Evolutionary conservation across 352 stramenopile genomes (phyloP).

Genomic region (Hyaloperonospora brassicae): DNA sequence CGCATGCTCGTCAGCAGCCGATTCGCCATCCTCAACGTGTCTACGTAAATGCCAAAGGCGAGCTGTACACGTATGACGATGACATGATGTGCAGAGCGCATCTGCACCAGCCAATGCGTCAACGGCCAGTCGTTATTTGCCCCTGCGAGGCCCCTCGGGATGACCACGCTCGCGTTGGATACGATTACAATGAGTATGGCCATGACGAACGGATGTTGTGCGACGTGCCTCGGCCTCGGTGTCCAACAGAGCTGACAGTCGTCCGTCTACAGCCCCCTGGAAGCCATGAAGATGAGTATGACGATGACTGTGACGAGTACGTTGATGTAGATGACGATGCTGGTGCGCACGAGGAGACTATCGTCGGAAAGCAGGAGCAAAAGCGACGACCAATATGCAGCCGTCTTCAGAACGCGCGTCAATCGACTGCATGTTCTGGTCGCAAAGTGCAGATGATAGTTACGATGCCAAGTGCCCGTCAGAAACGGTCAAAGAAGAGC

Average conservation of each 20-base stretch:
- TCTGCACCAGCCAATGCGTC: slow-evolving; percentile 7
- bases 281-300: slow-evolving; percentile 8
- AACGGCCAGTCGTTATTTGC: slow-evolving; percentile 7
- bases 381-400: slow-evolving; percentile 12
- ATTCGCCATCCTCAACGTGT: slow-evolving; percentile 7
- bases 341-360: slow-evolving; percentile 8
- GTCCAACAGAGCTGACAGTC: slow-evolving; percentile 6
- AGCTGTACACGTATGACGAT: slow-evolving; percentile 14
- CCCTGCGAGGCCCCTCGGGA: slow-evolving; percentile 16
- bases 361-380: slow-evolving; percentile 13
- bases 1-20: slow-evolving; percentile 11
- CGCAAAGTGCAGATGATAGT: slow-evolving; percentile 29
- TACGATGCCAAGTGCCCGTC: slow-evolving; percentile 4
- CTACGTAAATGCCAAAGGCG: slow-evolving; percentile 14
- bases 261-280: slow-evolving; percentile 11
- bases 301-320: too few relatives aligned
- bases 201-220: slow-evolving; percentile 8
- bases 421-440: slow-evolving; percentile 2
- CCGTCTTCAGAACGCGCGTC: not conserved
- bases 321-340: slow-evolving; percentile 7
- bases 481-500: slow-evolving; percentile 5
- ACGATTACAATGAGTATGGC: slow-evolving; percentile 10
- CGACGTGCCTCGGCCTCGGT: slow-evolving; percentile 5
- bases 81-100: slow-evolving; percentile 6
- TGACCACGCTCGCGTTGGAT: slow-evolving; percentile 8